Conservation (phyloP, 306 rosid species). For the Sophora flavescens region DNA sequence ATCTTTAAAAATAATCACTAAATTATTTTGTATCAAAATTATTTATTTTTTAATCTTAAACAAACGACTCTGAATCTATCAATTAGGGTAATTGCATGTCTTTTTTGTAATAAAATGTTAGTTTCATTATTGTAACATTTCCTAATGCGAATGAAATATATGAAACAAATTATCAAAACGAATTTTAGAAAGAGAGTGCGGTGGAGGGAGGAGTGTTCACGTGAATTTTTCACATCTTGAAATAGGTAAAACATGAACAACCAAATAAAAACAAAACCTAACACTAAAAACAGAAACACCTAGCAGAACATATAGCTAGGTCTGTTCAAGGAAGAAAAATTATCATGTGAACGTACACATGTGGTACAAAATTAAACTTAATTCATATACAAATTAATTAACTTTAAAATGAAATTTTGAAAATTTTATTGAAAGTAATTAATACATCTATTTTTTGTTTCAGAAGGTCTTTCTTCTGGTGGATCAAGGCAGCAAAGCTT, state of each 20-base stretch:
- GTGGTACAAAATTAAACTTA: not conserved
- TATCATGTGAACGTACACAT: not conserved
- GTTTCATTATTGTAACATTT: too few relatives aligned
- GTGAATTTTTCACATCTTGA: not conserved
- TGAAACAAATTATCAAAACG: not conserved
- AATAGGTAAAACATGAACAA: not conserved
- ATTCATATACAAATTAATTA: not conserved
- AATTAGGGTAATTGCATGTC: too few relatives aligned
- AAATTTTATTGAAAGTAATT: not conserved
- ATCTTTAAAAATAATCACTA: too few relatives aligned
- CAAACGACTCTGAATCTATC: too few relatives aligned
- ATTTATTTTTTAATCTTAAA: too few relatives aligned
- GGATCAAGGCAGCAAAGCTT: not conserved
- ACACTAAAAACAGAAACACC: conserved; percentile 11
- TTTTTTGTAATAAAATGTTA: too few relatives aligned
- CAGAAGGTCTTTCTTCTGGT: not conserved
- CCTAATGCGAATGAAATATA: not conserved
- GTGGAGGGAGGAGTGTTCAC: not conserved
- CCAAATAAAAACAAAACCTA: conserved; percentile 14
- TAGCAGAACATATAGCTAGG: conserved; percentile 11
- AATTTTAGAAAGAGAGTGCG: not conserved
- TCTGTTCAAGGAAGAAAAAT: not conserved
- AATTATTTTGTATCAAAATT: too few relatives aligned
- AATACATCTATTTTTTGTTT: not conserved
- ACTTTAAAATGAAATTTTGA: not conserved